A percentile compares a stretch with the other conserved stretches of the same genome.
Conservation (phyloP, 495 filamentous ascomycete genomes). For the Aspergillus coremiiformis region DNA sequence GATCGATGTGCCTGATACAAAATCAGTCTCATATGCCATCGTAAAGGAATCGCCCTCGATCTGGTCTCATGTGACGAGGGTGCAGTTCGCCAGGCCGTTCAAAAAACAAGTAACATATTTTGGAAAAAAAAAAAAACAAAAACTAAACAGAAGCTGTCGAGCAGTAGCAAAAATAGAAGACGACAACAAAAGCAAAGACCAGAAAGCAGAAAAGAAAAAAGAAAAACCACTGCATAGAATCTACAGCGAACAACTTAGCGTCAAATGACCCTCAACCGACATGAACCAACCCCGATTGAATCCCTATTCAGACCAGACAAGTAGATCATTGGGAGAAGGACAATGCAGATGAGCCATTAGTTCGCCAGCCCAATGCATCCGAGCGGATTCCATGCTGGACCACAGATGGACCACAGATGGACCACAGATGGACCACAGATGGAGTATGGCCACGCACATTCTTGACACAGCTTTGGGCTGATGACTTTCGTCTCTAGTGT, state of each 20-base stretch:
- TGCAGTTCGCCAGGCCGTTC: neutral
- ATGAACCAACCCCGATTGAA: conserved; percentile 1
- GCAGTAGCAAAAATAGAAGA: neutral
- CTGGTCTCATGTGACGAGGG: neutral
- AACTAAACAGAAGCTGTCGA: neutral
- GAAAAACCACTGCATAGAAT: neutral
- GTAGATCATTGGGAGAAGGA: conserved; percentile 5
- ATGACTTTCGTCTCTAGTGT: conserved; percentile 5
- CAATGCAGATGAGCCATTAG: conserved; percentile 17
- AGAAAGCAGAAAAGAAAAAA: neutral
- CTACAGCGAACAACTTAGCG: neutral
- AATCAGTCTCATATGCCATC: neutral
- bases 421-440: conserved; percentile 11
- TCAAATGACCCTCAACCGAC: neutral
- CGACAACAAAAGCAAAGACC: neutral
- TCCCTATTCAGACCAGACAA: neutral
- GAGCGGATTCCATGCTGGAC: conserved; percentile 11
- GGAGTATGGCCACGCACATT: conserved; percentile 14
- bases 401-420: conserved; percentile 8
- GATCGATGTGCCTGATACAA: neutral
- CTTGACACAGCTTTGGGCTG: conserved; percentile 13
- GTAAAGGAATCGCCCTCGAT: neutral
- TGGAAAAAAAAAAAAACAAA: neutral
- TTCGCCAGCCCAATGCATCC: conserved; percentile 13
- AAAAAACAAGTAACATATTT: too few species aligned